Evolutionary conservation across 2,329 filamentous ascomycete genomes (phyloP).

Genomic region (Sporothrix inflata): DNA sequence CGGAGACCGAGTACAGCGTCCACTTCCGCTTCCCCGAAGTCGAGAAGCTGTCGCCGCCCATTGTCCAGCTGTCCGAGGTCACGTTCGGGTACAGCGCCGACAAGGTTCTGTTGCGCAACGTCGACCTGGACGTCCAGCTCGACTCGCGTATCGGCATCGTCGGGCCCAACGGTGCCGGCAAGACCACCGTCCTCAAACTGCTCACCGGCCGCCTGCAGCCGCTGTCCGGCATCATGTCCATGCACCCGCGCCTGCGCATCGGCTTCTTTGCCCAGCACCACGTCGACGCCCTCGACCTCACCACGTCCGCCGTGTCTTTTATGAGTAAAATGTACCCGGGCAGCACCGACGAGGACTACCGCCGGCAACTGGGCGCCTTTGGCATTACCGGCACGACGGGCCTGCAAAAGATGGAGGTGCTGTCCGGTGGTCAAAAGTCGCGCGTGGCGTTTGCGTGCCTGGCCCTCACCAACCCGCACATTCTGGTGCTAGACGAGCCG

Average conservation of each 20-base stretch:
- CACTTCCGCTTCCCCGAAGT: constrained; percentile 98
- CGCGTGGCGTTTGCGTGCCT: constrained; percentile 98
- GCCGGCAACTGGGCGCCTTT: constrained; percentile 88
- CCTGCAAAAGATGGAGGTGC: constrained; percentile 89
- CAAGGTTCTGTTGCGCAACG: constrained; percentile 77
- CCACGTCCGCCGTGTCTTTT: constrained; percentile 86
- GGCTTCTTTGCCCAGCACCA: constrained; percentile 99
- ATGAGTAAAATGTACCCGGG: constrained; percentile 93
- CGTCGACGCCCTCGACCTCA: constrained; percentile 92
- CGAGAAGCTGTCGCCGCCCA: constrained; percentile 94
- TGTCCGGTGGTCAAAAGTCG: constrained; percentile 98
- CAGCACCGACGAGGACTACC: constrained; percentile 93
- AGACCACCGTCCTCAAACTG: constrained; percentile 98
- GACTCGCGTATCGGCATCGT: constrained; percentile 98
- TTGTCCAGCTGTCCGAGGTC: constrained; percentile 95
- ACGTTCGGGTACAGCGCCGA: constrained; percentile 85
- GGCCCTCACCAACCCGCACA: constrained; percentile 91
- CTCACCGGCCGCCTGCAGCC: constrained; percentile 84
- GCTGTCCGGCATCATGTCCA: constrained; percentile 78
- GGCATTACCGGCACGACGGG: constrained; percentile 93
- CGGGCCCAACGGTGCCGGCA: constrained; percentile 98
- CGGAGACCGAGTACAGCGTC: constrained; percentile 92
- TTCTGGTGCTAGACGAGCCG: constrained; percentile 96
- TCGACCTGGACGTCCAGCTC: constrained; percentile 95
- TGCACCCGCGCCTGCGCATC: constrained; percentile 83